Percentiles rank a stretch among this genome's conserved stretches.
Conservation (phyloP, 805 yeast genomes). For the Monosporozyma aquatica region DNA sequence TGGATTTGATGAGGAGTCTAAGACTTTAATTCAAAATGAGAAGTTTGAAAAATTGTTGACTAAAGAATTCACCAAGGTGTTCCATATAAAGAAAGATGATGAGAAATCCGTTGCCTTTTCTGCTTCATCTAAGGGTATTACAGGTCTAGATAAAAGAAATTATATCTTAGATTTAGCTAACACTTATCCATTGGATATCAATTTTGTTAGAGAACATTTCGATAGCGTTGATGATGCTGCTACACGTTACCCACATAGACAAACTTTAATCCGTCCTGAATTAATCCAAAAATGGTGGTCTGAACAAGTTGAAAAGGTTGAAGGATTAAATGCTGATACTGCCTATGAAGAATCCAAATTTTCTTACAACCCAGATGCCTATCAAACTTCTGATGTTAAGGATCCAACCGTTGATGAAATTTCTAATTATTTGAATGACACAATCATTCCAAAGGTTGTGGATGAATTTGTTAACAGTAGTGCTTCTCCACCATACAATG, state of each 20-base stretch:
- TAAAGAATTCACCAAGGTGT: constrained; percentile 52
- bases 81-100: constrained; percentile 54
- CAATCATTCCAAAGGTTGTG: constrained; percentile 52
- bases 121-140: constrained; percentile 73
- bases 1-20: constrained; percentile 60
- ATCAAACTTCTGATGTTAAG: constrained; percentile 36
- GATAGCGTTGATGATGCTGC: constrained; percentile 32
- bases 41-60: constrained; percentile 48
- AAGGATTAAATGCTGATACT: constrained; percentile 25
- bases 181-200: constrained; percentile 75
- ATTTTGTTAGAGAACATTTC: constrained; percentile 54
- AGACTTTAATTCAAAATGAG: constrained; percentile 40
- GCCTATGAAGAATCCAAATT: constrained; percentile 37
- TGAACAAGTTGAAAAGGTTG: constrained; percentile 43
- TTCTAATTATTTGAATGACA: constrained; percentile 50
- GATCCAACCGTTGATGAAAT: constrained; percentile 52
- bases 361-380: constrained; percentile 74
- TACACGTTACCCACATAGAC: constrained; percentile 71
- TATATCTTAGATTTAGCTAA: constrained; percentile 80
- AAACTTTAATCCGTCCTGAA: constrained; percentile 72
- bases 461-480: constrained; percentile 39
- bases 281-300: constrained; percentile 89
- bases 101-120: constrained; percentile 51
- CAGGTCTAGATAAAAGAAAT: constrained; percentile 75
- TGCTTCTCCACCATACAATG: constrained; percentile 64